Conservation (phyloP, 495 filamentous ascomycete species). For the Penicillium pancosmium region DNA sequence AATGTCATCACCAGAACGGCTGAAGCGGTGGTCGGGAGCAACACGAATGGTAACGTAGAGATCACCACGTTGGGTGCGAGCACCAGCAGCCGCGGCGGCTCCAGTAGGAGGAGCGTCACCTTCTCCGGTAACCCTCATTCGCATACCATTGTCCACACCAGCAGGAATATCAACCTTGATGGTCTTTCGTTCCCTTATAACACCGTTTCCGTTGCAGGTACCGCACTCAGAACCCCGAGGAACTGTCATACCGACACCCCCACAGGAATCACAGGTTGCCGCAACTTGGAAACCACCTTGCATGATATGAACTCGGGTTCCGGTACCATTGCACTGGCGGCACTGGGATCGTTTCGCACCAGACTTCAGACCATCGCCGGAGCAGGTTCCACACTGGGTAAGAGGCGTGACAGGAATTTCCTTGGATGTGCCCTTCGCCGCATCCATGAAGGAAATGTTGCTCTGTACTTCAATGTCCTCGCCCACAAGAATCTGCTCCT, state of each 20-base stretch:
- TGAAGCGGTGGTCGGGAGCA: constrained; percentile 82
- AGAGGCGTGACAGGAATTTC: constrained; percentile 78
- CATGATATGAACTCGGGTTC: constrained; percentile 83
- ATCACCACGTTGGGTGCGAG: constrained; percentile 71
- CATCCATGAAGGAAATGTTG: constrained; percentile 92
- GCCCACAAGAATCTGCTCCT: constrained; percentile 78
- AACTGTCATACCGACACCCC: constrained; percentile 69
- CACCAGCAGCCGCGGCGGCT: constrained; percentile 56
- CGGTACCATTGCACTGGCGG: constrained; percentile 80
- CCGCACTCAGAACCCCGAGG: constrained; percentile 80
- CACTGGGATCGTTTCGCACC: constrained; percentile 74
- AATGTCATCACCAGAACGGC: constrained; percentile 80
- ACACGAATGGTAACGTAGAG: constrained; percentile 86
- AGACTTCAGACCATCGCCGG: constrained; percentile 80
- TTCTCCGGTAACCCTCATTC: constrained; percentile 75
- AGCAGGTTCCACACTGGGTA: constrained; percentile 76
- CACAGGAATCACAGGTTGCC: constrained; percentile 80
- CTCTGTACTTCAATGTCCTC: constrained; percentile 94
- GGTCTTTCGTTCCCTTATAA: constrained; percentile 73
- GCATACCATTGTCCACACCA: constrained; percentile 95
- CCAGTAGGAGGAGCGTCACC: constrained; percentile 84
- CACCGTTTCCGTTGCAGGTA: constrained; percentile 77
- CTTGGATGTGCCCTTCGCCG: constrained; percentile 83
- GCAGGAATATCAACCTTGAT: constrained; percentile 88
- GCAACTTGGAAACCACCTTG: constrained; percentile 94